A percentile compares a stretch with the other conserved stretches of the same genome.
Conservation (phyloP, 108 stramenopile species). For the Cyclostephanos invisitatus region DNA sequence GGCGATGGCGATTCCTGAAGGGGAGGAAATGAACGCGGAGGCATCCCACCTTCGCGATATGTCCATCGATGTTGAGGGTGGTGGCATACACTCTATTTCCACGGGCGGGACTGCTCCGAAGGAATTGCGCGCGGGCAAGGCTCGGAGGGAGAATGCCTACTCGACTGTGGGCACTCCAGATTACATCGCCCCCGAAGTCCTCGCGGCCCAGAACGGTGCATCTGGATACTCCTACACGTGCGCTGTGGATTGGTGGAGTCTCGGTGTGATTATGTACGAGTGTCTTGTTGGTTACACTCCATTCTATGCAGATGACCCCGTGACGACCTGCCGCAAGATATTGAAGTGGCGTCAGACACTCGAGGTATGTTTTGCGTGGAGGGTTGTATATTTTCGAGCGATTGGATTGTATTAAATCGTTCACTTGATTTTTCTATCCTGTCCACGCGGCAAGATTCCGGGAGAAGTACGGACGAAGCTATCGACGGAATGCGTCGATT, state of each 20-base stretch:
- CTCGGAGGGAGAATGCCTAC: slow-evolving; percentile 93
- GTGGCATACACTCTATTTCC: slow-evolving; percentile 19
- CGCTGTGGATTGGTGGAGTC: slow-evolving; percentile 99
- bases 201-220: slow-evolving; percentile 92
- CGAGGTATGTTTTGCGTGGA: slow-evolving; percentile 48
- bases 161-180: slow-evolving; percentile 99
- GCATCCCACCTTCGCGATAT: slow-evolving; percentile 72
- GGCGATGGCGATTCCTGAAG: slow-evolving; percentile 44
- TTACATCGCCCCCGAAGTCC: slow-evolving; percentile 99
- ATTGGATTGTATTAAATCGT: background rate
- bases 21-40: slow-evolving; percentile 21
- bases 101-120: slow-evolving; percentile 36
- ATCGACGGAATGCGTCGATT: slow-evolving; percentile 86
- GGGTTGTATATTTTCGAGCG: background rate
- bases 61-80: slow-evolving; percentile 78
- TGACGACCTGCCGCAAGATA: slow-evolving; percentile 97
- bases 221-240: slow-evolving; percentile 94
- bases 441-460: slow-evolving; percentile 51
- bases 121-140: slow-evolving; percentile 66
- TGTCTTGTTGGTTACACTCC: slow-evolving; percentile 99
- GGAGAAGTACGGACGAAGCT: slow-evolving; percentile 77
- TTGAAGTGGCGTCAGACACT: slow-evolving; percentile 88
- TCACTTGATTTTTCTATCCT: background rate
- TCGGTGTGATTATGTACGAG: slow-evolving; percentile 99
- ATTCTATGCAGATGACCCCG: slow-evolving; percentile 98